Conservation (phyloP, 2,329 filamentous ascomycete species). For the Clonostachys rosea region DNA sequence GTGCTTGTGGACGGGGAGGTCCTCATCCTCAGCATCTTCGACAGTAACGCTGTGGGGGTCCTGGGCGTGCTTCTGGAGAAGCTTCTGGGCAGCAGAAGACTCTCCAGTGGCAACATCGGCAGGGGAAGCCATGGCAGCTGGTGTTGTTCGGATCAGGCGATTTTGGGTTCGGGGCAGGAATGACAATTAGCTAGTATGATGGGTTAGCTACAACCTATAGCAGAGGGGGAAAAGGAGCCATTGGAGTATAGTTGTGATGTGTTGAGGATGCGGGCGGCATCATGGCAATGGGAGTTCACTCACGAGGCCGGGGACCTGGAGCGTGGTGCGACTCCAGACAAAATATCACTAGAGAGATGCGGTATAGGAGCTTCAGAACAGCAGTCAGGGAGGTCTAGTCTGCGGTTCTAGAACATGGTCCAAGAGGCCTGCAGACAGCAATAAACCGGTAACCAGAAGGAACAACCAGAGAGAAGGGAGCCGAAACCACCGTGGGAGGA, state of each 20-base stretch:
- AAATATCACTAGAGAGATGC: background rate
- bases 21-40: conserved; percentile 79
- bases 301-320: background rate
- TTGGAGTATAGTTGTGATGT: background rate
- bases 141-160: no score
- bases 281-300: background rate
- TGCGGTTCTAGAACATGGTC: conserved; percentile 31
- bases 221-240: no score
- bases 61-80: conserved; percentile 58
- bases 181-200: no score
- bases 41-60: conserved; percentile 60
- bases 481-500: conserved; percentile 7
- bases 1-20: conserved; percentile 52
- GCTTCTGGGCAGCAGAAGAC: conserved; percentile 54
- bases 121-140: conserved; percentile 4
- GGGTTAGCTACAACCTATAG: no score
- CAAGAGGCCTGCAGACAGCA: conserved; percentile 22
- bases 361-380: background rate
- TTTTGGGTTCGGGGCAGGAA: no score
- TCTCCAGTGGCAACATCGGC: conserved; percentile 27
- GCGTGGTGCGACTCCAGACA: background rate
- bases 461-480: conserved; percentile 25
- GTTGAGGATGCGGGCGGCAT: background rate
- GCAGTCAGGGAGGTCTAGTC: conserved; percentile 4
- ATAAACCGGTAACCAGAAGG: conserved; percentile 31